Evolutionary conservation across 768 basidiomycete genomes (phyloP).

Genomic region (Pleurotus sapidus): DNA sequence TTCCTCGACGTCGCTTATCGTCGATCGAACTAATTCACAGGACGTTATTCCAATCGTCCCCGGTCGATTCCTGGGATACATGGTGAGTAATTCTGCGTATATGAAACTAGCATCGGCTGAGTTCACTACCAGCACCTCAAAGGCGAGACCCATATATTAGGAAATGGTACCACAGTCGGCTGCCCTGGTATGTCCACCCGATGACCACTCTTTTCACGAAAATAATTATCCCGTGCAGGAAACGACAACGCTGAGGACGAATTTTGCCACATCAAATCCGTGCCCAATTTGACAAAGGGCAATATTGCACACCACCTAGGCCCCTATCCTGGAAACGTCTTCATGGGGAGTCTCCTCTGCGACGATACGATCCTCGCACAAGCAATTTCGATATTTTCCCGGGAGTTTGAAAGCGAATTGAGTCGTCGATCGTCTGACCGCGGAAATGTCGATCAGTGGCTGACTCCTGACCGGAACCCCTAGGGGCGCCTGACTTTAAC

Average conservation of each 20-base stretch:
- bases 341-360: slow-evolving; percentile 4
- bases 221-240: slow-evolving; percentile 17
- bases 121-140: background rate
- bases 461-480: too few relatives aligned
- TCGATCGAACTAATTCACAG: slow-evolving; percentile 10
- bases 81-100: slow-evolving; percentile 26
- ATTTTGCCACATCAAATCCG: slow-evolving; percentile 43
- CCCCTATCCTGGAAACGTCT: slow-evolving; percentile 2
- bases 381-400: background rate
- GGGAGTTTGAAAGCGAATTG: background rate
- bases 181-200: slow-evolving; percentile 33
- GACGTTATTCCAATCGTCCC: slow-evolving; percentile 46
- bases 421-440: background rate
- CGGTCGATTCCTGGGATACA: slow-evolving; percentile 40
- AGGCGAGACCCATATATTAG: slow-evolving; percentile 14
- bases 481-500: too few relatives aligned
- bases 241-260: slow-evolving; percentile 43
- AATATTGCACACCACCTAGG: slow-evolving; percentile 46
- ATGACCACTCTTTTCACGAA: background rate
- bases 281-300: slow-evolving; percentile 39
- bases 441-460: background rate
- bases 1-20: background rate
- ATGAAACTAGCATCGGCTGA: too few relatives aligned
- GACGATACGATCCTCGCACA: slow-evolving; percentile 2
- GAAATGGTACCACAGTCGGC: slow-evolving; percentile 17